Evolutionary conservation across 2,329 filamentous ascomycete species (phyloP).

Genomic region (Xylaria sp.): DNA sequence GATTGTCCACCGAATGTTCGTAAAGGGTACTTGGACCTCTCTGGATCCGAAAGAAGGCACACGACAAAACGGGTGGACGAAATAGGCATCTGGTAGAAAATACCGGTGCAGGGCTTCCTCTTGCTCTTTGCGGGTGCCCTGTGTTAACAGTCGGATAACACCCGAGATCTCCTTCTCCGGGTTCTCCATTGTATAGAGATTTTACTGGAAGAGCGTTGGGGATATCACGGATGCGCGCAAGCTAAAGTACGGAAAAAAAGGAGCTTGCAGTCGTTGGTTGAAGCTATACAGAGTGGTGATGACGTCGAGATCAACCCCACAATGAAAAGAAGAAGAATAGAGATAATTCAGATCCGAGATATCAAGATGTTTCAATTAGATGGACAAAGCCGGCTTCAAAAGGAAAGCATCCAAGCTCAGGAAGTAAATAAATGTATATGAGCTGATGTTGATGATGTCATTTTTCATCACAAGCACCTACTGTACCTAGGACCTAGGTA

Average conservation of each 20-base stretch:
- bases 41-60: constrained; percentile 66
- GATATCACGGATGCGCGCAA: constrained; percentile 1
- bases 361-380: neutral
- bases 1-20: constrained; percentile 46
- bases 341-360: neutral
- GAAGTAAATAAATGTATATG: neutral
- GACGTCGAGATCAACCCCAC: neutral
- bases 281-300: neutral
- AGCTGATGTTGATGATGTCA: constrained; percentile 14
- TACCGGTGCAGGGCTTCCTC: constrained; percentile 73
- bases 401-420: neutral
- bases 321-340: neutral
- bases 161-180: constrained; percentile 68
- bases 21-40: constrained; percentile 53
- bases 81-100: constrained; percentile 77
- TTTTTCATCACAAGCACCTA: neutral
- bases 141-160: constrained; percentile 75
- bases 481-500: neutral
- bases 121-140: constrained; percentile 74
- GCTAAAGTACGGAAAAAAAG: neutral
- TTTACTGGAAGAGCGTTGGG: neutral
- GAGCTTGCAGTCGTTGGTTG: neutral
- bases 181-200: constrained; percentile 40
- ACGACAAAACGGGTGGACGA: constrained; percentile 82
- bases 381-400: neutral